Percentiles rank a stretch among this genome's conserved stretches.
Conservation (phyloP, 495 filamentous ascomycete species). For the Penicillium odoratum region DNA sequence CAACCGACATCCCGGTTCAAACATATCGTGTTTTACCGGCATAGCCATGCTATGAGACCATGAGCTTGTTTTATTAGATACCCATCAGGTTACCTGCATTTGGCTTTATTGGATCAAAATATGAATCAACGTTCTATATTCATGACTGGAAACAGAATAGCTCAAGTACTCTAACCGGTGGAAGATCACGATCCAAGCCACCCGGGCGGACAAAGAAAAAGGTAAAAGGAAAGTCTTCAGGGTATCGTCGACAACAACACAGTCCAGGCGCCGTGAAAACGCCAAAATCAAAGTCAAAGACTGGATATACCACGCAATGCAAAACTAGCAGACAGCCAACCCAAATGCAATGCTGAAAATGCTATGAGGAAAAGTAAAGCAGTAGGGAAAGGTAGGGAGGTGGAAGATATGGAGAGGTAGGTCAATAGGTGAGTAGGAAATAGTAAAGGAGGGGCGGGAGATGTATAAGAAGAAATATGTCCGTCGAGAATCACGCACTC, state of each 20-base stretch:
- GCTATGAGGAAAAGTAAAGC: not conserved
- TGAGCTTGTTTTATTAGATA: not conserved
- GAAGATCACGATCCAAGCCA: not conserved
- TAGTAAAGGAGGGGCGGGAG: not conserved
- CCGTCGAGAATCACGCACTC: not conserved
- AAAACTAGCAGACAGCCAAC: conserved; percentile 4
- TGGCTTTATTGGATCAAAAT: too few species aligned
- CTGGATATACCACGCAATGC: conserved; percentile 6
- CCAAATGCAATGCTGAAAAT: conserved; percentile 10
- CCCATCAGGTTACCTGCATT: not conserved
- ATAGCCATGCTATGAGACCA: not conserved
- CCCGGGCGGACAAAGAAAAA: not conserved
- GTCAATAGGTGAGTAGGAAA: not conserved
- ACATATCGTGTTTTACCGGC: conserved; percentile 37
- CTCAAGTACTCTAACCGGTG: not conserved
- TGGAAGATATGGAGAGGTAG: not conserved
- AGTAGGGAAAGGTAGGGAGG: not conserved
- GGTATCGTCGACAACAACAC: conserved; percentile 13
- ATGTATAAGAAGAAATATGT: not conserved
- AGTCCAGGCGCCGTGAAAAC: not conserved
- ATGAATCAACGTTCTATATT: not conserved
- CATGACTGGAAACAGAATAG: not conserved
- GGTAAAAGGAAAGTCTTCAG: conserved; percentile 4
- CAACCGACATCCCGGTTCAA: conserved; percentile 50
- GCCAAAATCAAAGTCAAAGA: not conserved